Base-by-base conservation (phyloP, 2,329 filamentous ascomycete genomes). In the Diaporthe eres region DNA sequence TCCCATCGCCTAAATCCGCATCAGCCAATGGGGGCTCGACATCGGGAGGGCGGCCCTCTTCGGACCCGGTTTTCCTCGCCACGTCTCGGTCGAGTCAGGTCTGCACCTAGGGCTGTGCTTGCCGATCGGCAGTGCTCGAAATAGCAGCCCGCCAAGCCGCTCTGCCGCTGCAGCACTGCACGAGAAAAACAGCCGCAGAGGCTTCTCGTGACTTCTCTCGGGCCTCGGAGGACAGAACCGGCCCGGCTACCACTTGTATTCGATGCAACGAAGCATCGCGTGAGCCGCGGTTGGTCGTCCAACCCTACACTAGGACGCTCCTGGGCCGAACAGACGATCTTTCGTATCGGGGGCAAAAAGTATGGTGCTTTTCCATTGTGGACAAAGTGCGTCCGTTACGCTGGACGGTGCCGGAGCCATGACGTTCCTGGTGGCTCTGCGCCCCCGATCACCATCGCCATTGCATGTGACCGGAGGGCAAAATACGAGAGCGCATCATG, bases 51-150 rank as follows among this genome's bases (percentile, higher is more conserved):
- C 47, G 55, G 55, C 70, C 37, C 42, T 22, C 44, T 55, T 49
- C 68, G 47, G 65, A 53, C 65, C 65, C 65, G 65, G 65, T 68
- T 68, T 68, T 68, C 47, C 65, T 68, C 65, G 65, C 65, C 65
- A 68, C 65, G 47, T 53, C 47, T 68, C 47, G 65, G 65, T 25
- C 65, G 65, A 70, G 49, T 70, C 65, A 55, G 65, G 65, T 70
- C 49, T 55, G 49, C 65, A 53, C 47, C n/a, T 28, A 70, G 31
- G 49, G 65, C 65, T 49, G 51, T 71, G 51, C 25, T 44, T 37
- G 39, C 51, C 53, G 39, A 60, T 57, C 39, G 19, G 22, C 68
- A 71, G 19, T 47, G 68, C 53, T 57, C 53, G 34, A 55, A 70
- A 70, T 70, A 70, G 65, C 22, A 39, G 19, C 37, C 49, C 13